These are phyloP conservation scores for Pichia terricola DNA, from an alignment of 1,139 yeast species.

Conservation along the genomic window DNA sequence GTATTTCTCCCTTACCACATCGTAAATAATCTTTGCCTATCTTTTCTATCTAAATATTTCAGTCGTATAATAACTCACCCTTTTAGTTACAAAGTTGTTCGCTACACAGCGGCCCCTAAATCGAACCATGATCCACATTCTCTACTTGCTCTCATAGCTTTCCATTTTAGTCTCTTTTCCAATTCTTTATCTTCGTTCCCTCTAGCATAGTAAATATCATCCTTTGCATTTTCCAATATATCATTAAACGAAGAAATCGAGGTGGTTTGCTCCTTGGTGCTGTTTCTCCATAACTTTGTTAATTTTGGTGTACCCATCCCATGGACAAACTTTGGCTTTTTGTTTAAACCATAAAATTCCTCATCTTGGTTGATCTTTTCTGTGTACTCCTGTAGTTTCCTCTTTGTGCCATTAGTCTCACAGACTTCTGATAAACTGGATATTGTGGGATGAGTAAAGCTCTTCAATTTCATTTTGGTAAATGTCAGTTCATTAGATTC, in stretches of 20 bases:
- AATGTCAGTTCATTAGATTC: slow-evolving; percentile 18
- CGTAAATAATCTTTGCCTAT: too few species aligned
- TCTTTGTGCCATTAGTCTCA: slow-evolving; percentile 12
- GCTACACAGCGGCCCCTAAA: too few species aligned
- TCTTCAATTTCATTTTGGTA: slow-evolving; percentile 21
- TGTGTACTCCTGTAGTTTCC: slow-evolving; percentile 17
- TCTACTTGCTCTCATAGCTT: slow-evolving; percentile 14
- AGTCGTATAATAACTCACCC: too few species aligned
- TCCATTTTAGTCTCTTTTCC: slow-evolving; percentile 14
- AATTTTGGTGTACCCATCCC: slow-evolving; percentile 21
- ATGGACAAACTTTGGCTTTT: slow-evolving; percentile 15
- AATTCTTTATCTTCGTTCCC: slow-evolving; percentile 10
- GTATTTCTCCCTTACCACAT: too few species aligned
- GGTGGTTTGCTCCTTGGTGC: background rate
- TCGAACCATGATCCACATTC: slow-evolving; percentile 15
- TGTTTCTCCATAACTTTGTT: slow-evolving; percentile 18
- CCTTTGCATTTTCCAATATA: slow-evolving; percentile 18
- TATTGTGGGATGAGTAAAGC: slow-evolving; percentile 19
- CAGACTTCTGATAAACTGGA: slow-evolving; percentile 9
- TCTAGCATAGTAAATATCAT: slow-evolving; percentile 20
- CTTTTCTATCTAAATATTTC: too few species aligned
- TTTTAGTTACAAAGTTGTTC: too few species aligned
- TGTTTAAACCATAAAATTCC: background rate
- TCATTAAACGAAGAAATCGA: background rate
- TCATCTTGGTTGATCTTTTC: background rate